Evolutionary conservation across 257 asterid species (phyloP), one percentile per base, ranked within the genome.

Genomic region (Buddleja alternifolia): DNA sequence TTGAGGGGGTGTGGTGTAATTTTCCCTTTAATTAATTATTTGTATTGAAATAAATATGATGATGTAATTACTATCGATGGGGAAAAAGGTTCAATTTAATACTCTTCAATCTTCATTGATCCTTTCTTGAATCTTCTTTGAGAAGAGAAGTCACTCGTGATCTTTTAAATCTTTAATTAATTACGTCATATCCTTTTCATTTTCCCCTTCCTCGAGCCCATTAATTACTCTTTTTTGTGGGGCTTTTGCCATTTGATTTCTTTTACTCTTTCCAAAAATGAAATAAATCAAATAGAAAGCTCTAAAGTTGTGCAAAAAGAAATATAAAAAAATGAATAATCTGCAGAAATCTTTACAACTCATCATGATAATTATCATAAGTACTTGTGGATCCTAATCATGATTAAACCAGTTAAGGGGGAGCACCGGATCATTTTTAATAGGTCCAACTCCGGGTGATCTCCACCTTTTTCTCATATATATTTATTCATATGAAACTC

Each of bases 131-230:
- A 16, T 40, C 29, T 16, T 54, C 63, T 42, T 15, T 21, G 54
- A 14, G 32, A 53, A 61, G 39, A 40, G 56, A 61, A 24, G 47
- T 52, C 21, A 10, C 9, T 21, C 17, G 6, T 21, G 11, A 41
- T 34, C 23, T 8, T 16, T 69, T 39, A 10, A 66, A 34, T 45
- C 44, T 63, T 69, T n/a, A 45, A 34, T 15, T 61, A 62, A 57
- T 16, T 34, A 58, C 6, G 1, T 25, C 47, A 34, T 36, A 16
- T 53, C 53, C 4, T 14, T 2, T 11, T 48, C 52, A 15, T 67
- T 42, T 42, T 12, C 40, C 20, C 76, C 61, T 70, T 64, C 64
- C 73, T 70, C 80, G 77, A 76, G 80, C 80, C 80, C 80, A 76
- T 64, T 70, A 14, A 65, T 51, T n/a, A 40, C 73, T 21, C 39